Conservation (phyloP, 2,329 filamentous ascomycete genomes). For the Stachybotrys chartarum region DNA sequence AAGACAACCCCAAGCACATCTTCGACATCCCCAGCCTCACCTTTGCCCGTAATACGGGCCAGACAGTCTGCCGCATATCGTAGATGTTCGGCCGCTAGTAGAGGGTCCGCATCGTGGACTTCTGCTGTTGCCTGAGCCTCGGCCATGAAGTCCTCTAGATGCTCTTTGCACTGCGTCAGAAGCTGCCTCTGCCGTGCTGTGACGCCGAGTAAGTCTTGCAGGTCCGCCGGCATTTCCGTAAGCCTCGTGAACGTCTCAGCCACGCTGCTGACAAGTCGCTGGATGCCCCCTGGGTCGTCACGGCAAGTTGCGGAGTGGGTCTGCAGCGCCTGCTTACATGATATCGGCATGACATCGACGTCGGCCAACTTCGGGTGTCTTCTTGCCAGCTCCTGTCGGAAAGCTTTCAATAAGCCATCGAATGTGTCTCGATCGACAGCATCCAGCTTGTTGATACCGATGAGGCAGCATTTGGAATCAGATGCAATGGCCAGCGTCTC, state of each 20-base stretch:
- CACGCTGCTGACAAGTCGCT: slow-evolving; percentile 60
- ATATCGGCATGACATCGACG: slow-evolving; percentile 48
- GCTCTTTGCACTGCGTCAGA: slow-evolving; percentile 61
- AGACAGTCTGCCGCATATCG: slow-evolving; percentile 72
- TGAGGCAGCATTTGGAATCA: slow-evolving; percentile 38
- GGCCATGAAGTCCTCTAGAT: slow-evolving; percentile 66
- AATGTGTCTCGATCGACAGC: slow-evolving; percentile 28
- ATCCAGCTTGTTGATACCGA: slow-evolving; percentile 60
- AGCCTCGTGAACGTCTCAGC: slow-evolving; percentile 61
- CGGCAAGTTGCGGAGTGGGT: slow-evolving; percentile 1
- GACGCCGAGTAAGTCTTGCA: slow-evolving; percentile 81
- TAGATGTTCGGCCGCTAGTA: slow-evolving; percentile 83
- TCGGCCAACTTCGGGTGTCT: slow-evolving; percentile 15
- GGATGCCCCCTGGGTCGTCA: slow-evolving; percentile 57
- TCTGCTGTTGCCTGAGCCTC: slow-evolving; percentile 24
- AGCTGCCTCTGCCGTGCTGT: slow-evolving; percentile 84
- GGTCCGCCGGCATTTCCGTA: slow-evolving; percentile 62
- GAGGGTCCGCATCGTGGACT: slow-evolving; percentile 62
- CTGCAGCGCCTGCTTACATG: slow-evolving; percentile 50
- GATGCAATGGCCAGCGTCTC: slow-evolving; percentile 50
- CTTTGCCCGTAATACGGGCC: slow-evolving; percentile 81
- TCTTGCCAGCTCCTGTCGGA: slow-evolving; percentile 19
- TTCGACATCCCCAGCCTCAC: slow-evolving; percentile 83
- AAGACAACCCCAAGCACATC: slow-evolving; percentile 96
- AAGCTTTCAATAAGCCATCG: slow-evolving; percentile 28